Base-by-base conservation (phyloP, 2,329 filamentous ascomycete genomes). In the Emmonsiellopsis sp. region DNA sequence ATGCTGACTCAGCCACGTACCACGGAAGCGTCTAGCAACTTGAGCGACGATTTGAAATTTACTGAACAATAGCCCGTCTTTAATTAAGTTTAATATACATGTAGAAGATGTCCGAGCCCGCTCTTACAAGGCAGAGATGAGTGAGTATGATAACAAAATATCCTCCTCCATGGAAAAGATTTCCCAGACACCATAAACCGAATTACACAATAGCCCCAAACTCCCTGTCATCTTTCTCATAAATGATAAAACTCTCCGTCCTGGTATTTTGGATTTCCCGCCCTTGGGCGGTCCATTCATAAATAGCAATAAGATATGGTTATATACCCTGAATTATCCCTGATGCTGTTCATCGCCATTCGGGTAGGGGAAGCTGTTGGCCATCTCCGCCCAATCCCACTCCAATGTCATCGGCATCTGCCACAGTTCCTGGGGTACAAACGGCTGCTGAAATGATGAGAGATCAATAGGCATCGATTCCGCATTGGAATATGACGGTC, bases 331-430 rank as follows among this genome's bases (percentile, higher is more conserved):
- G 20, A 26, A 26, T 15, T 49, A 49, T 15, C 34, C 15, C 15
- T 30, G 34, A n/a, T 49, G 46, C 16, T 15, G 15, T 26, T 44
- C 41, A 3, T 43, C 49, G 34, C 49, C 38, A 30, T 43, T 51
- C 31, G 44, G 30, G 52, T 54, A 51, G 50, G 55, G 54, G 52
- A 65, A 65, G 60, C 61, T 65, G 55, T 52, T 54, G 4, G 54
- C 37, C 56, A 59, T 58, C 53, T 76, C 73, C 3, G 73, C 81
- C 84, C 84, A 87, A 59, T 86, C 89, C 90, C 91, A 96, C 66
- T 97, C 92, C 20, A 97, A 79, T 2, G 89, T 94, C 85, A 95
- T 95, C 1, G 92, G 91, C 81, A 97, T 85, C 68, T 92, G 87
- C 83, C 93, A 98, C 30, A 97, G 72, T 70, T 97, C 93, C 62